These are phyloP conservation scores for Phytopythium cucurbitacearum DNA, from an alignment of 352 stramenopile genomes.

Conservation along the genomic window DNA sequence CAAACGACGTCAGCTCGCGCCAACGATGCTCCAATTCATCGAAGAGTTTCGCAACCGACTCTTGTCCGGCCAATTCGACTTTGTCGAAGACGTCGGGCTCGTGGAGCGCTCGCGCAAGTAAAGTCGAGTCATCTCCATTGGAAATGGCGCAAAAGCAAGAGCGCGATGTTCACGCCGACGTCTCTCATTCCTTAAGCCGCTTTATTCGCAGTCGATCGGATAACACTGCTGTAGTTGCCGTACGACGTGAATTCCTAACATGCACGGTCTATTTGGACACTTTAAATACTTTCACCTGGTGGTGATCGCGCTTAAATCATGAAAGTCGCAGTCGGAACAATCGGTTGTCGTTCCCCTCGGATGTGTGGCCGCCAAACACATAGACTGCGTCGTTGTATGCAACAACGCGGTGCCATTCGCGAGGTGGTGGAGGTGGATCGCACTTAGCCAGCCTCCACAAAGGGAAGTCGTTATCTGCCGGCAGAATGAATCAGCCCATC, in stretches of 20 bases:
- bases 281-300: constrained; percentile 82
- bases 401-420: constrained; percentile 50
- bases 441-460: constrained; percentile 48
- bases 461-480: constrained; percentile 21
- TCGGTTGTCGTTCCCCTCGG: constrained; percentile 42
- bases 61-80: constrained; percentile 78
- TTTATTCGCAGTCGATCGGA: too few species aligned
- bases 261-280: constrained; percentile 40
- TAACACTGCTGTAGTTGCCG: too few species aligned
- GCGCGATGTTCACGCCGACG: too few species aligned
- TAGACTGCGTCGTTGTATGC: constrained; percentile 39
- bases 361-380: constrained; percentile 48
- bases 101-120: constrained; percentile 72
- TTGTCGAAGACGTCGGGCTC: constrained; percentile 76
- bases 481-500: not conserved
- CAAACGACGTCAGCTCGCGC: constrained; percentile 35
- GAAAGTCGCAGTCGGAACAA: constrained; percentile 47
- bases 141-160: too few species aligned
- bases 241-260: too few species aligned
- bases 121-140: not conserved
- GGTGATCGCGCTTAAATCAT: constrained; percentile 65
- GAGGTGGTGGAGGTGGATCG: constrained; percentile 28
- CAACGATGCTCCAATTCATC: constrained; percentile 64
- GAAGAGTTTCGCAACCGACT: constrained; percentile 81
- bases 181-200: too few species aligned